Evolutionary conservation across 2,329 filamentous ascomycete genomes (phyloP), one percentile per base, ranked within the genome.

Genomic region (Trichoderma endophyticum): DNA sequence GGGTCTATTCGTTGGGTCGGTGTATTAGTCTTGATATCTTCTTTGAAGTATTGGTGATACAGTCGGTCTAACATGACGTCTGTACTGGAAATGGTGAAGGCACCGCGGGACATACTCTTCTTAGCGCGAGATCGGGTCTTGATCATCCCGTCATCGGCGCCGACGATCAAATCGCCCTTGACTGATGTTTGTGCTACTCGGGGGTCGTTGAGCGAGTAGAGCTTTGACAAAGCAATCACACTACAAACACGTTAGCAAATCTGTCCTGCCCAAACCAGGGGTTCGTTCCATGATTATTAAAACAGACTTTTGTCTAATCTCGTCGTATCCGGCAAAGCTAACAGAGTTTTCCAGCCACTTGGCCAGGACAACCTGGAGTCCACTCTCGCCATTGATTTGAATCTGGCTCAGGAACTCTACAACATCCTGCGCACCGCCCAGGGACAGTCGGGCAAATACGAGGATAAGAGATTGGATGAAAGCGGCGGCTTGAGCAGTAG

Each of bases 281-380:
- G 30, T 3, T 8, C 18, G 18, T 9, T 9, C 12, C 14, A 12
- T n/a, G 32, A 15, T 26, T 60, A 21, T 12, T 32, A 21, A 12
- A 3, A 85, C 90, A 81, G 85, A 95, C 93, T 98, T 99, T 81
- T 98, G 94, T 76, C 95, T 90, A 77, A 98, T 98, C 81, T 98
- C 95, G 77, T 98, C 95, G 77, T 98, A 99, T 14, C 96, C 96
- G n/a, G 94, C 94, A 82, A 99, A 99, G 81, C 92, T 97, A 81
- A 97, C 89, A 4, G 94, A 97, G 82, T 98, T 97, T 83, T 98
- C 96, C 1, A 99, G 86, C 96, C 96, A 99, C 83, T 98, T 98
- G 82, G 91, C 88, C 75, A 98, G 84, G 4, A 99, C 96, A 28
- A 98, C 91, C 74, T 95, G 90, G 8, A 99, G 84, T n/a, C 95